A percentile compares a stretch with the other conserved stretches of the same genome.
phyloP scores from a whole-genome alignment of 1,284 basidiomycete genomes.

The Ustanciosporium gigantosporum region DNA sequence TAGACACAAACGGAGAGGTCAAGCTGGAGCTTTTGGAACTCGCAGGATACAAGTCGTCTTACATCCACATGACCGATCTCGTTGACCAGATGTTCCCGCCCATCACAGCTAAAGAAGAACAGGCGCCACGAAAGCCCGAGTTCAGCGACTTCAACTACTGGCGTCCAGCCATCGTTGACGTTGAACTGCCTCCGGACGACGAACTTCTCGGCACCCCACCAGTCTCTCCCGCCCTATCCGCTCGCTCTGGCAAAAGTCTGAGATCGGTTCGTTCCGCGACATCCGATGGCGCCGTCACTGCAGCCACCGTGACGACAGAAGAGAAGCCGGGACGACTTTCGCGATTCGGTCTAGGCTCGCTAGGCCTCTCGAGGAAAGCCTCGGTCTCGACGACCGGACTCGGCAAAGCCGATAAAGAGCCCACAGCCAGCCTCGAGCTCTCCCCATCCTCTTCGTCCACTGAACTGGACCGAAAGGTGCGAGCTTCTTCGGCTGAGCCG shows the following conservation, averaged over 20 bases:
- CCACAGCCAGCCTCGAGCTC: too few species aligned
- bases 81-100: constrained; percentile 99
- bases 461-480: not conserved
- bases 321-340: constrained; percentile 24
- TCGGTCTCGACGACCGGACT: constrained; percentile 2
- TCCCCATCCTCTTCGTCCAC: not conserved
- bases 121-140: constrained; percentile 70
- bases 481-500: constrained; percentile 19
- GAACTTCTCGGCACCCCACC: constrained; percentile 73
- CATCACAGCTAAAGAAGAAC: constrained; percentile 73
- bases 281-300: constrained; percentile 19
- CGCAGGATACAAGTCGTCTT: constrained; percentile 95
- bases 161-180: constrained; percentile 71
- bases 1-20: constrained; percentile 91
- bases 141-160: constrained; percentile 98
- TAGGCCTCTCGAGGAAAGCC: constrained; percentile 20
- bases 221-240: constrained; percentile 87
- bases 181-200: constrained; percentile 70
- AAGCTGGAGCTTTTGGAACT: constrained; percentile 95
- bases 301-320: constrained; percentile 5
- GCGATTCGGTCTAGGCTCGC: constrained; percentile 42
- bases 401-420: constrained; percentile 1
- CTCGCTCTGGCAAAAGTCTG: constrained; percentile 71
- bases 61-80: constrained; percentile 96
- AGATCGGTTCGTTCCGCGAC: constrained; percentile 22